Base-by-base conservation (phyloP, 2,329 filamentous ascomycete genomes). In the Massarina eburnea region DNA sequence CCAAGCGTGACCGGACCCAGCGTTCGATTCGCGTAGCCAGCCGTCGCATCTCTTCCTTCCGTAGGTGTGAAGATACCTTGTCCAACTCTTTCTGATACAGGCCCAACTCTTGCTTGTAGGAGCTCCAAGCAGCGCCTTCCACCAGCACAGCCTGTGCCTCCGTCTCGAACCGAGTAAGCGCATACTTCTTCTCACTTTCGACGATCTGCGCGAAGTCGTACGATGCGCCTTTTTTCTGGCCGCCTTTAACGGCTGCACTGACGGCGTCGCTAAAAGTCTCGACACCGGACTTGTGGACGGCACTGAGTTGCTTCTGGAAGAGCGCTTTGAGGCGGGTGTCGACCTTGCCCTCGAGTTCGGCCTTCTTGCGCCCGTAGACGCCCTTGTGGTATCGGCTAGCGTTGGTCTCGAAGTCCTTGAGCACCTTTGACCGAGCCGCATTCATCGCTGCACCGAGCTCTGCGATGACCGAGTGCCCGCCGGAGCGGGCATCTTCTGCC, bases 161-260 rank as follows among this genome's bases (percentile, higher is more conserved):
- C 17, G 80, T 77, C 64, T 88, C 84, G 66, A 95, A 99, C 35
- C 81, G 80, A 14, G 84, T 79, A 27, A 96, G 67, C 0, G 90
- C 85, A 66, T 83, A 83, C 59, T 80, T 81, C 74, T 94, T 95
- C 68, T 96, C 88, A 45, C 83, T 79, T 30, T 84, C 82, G 5
- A 99, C 94, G 59, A 97, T 96, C 57, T 95, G 88, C 18, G 91
- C 91, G 71, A 99, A 99, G 66, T 99, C 94, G 64, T 99, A 97
- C 41, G 82, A 80, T 7, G 85, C 87, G 18, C 91, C 91, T 44
- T 91, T 90, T 76, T 95, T 96, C 71, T 97, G 92, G 2, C 92
- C 92, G 20, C 82, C 79, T 72, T 97, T 99, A 55, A 99, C 91
- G 39, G 89, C 87, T 41, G 78, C 74, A n/a, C 84, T 84, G 37